A percentile compares a stretch with the other conserved stretches of the same genome.
Evolutionary conservation across 495 filamentous ascomycete species (phyloP).

Genomic region (Xanthoparmelia taractica): DNA sequence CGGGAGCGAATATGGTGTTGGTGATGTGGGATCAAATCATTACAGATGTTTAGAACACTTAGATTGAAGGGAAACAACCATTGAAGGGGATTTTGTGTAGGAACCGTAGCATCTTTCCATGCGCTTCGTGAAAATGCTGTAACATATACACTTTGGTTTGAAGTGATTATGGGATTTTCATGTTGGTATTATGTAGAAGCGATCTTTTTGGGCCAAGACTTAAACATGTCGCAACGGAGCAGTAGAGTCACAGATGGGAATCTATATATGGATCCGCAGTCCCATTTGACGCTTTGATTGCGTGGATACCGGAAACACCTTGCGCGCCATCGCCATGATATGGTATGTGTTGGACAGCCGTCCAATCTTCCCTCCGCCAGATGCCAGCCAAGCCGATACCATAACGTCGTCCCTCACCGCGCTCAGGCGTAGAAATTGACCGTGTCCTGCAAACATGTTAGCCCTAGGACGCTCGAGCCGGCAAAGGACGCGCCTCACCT

Average conservation of each 20-base stretch:
- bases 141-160: no score
- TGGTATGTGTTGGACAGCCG: not conserved
- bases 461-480: not conserved
- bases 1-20: not conserved
- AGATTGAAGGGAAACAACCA: slow-evolving; percentile 1
- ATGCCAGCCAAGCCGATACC: not conserved
- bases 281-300: not conserved
- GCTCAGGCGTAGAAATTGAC: slow-evolving; percentile 28
- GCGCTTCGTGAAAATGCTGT: not conserved
- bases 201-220: not conserved
- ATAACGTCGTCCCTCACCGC: not conserved
- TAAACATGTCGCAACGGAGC: not conserved
- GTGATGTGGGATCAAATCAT: not conserved
- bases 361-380: slow-evolving; percentile 2
- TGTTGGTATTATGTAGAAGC: not conserved
- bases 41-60: slow-evolving; percentile 4
- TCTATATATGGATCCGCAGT: not conserved
- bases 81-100: not conserved
- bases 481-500: slow-evolving; percentile 31
- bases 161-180: no score
- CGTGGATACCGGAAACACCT: not conserved
- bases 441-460: slow-evolving; percentile 38
- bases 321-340: slow-evolving; percentile 18
- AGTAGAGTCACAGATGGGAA: not conserved
- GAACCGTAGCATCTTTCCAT: not conserved